A percentile compares a stretch with the other conserved stretches of the same genome.
Conservation (phyloP, 768 basidiomycete genomes). For the Crucibulum laeve region DNA sequence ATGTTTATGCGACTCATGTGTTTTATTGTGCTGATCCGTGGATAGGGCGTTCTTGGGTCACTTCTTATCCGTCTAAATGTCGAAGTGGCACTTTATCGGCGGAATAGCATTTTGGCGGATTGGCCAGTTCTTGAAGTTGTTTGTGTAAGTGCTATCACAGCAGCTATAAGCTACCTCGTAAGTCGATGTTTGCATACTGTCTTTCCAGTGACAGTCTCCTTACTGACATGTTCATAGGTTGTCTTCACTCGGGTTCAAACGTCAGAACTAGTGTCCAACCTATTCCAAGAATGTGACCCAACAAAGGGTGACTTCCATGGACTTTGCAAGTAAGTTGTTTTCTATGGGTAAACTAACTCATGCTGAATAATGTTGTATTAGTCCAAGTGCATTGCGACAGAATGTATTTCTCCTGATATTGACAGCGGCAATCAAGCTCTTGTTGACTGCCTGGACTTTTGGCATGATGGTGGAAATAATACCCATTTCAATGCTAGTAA, state of each 20-base stretch:
- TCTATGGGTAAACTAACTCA: background rate
- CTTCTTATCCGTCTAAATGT: slow-evolving; percentile 65
- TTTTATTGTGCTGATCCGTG: background rate
- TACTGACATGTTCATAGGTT: background rate
- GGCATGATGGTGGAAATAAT: slow-evolving; percentile 60
- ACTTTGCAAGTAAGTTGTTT: slow-evolving; percentile 65
- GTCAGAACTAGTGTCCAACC: slow-evolving; percentile 78
- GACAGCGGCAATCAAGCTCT: slow-evolving; percentile 57
- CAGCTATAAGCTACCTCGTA: slow-evolving; percentile 68
- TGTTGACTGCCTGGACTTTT: slow-evolving; percentile 72
- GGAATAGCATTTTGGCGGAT: slow-evolving; percentile 47
- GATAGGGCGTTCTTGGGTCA: slow-evolving; percentile 61
- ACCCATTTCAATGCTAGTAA: background rate
- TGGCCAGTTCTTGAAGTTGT: slow-evolving; percentile 68
- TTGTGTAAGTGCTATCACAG: slow-evolving; percentile 58
- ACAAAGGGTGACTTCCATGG: slow-evolving; percentile 65
- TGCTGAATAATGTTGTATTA: slow-evolving; percentile 16
- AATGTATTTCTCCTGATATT: slow-evolving; percentile 65
- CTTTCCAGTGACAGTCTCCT: background rate
- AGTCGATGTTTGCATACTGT: slow-evolving; percentile 11
- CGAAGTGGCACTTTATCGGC: slow-evolving; percentile 56
- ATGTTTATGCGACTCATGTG: no score
- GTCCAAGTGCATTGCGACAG: slow-evolving; percentile 61
- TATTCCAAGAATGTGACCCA: slow-evolving; percentile 80
- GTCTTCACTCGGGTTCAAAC: slow-evolving; percentile 45